Evolutionary conservation across 306 rosid genomes (phyloP), one percentile per base, ranked within the genome.

Genomic region (Inga leiocalycina): DNA sequence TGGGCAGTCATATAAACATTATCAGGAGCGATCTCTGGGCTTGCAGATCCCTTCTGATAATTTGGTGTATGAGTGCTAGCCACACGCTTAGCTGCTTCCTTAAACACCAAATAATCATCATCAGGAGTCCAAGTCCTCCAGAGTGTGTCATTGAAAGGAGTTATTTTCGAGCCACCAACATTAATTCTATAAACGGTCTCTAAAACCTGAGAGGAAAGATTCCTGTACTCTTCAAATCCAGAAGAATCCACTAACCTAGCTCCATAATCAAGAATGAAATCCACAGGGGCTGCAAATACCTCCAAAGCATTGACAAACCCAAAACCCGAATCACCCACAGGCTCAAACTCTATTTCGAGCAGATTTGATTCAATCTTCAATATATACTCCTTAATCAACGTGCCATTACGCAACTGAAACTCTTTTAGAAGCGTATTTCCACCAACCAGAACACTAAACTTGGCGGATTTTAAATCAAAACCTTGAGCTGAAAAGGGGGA

Each of bases 41-140:
- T 94, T 3, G 92, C 89, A 14, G 94, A 91, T 44, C 97, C 97
- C 15, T 56, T 56, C 87, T 92, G 88, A 74, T 92, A 97, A 79
- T 97, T 85, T 4, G 97, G 99, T 68, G 80, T 51, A 70, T 91
- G 88, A 76, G 86, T 82, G 49, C 90, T 90, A 32, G 62, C 69
- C 14, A 85, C 97, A 76, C 81, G 84, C 87, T 89, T 91, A 6
- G 99, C 97, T 3, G 97, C 91, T 16, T 84, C 88, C 88, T 91
- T 87, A 27, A 97, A 79, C 6, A 82, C 91, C 67, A 97, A 86
- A 83, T 81, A 97, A 66, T 86, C 90, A 65, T 88, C 93, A 85
- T 97, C 99, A 82, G 98, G 99, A 62, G 87, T 76, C 99, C 99
- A 97, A 77, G 92, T 90, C 86, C 99, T 93, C 99, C 98, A 94